phyloP scores from a whole-genome alignment of 345 rosid species.

The Hibiscus mutabilis region DNA sequence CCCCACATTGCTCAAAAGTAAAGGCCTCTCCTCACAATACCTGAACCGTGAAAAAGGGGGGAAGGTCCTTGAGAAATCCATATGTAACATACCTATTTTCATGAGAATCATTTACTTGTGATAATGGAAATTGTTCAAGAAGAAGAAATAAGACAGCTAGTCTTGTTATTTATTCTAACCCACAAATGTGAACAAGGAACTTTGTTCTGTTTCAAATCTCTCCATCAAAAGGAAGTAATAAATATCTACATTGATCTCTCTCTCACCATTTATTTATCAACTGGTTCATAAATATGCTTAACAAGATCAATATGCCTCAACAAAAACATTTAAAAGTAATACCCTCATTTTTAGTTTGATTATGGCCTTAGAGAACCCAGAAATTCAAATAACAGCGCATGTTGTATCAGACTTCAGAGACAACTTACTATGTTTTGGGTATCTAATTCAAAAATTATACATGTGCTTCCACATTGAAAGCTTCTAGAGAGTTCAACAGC shows the following conservation, averaged over 20 bases:
- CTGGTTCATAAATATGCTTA: background rate
- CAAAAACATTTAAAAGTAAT: background rate
- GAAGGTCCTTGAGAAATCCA: conserved; percentile 1
- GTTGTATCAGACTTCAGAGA: background rate
- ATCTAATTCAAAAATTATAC: background rate
- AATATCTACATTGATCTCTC: background rate
- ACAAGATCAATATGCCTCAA: background rate
- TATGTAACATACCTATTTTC: background rate
- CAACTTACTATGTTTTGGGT: background rate
- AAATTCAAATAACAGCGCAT: background rate
- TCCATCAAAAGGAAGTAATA: background rate
- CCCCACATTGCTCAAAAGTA: conserved; percentile 77
- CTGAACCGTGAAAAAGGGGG: conserved; percentile 25
- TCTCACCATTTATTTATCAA: background rate
- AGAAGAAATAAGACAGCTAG: background rate
- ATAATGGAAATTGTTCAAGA: background rate
- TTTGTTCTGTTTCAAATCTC: background rate
- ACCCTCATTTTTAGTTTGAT: background rate
- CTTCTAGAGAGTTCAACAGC: background rate
- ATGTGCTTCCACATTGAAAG: background rate
- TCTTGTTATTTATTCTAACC: background rate
- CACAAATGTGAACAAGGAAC: background rate
- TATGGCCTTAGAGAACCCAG: background rate
- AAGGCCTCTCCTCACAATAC: conserved; percentile 96
- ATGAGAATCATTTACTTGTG: background rate